These are phyloP conservation scores for Bullera alba DNA, from an alignment of 768 basidiomycete species.

Conservation along the genomic window DNA sequence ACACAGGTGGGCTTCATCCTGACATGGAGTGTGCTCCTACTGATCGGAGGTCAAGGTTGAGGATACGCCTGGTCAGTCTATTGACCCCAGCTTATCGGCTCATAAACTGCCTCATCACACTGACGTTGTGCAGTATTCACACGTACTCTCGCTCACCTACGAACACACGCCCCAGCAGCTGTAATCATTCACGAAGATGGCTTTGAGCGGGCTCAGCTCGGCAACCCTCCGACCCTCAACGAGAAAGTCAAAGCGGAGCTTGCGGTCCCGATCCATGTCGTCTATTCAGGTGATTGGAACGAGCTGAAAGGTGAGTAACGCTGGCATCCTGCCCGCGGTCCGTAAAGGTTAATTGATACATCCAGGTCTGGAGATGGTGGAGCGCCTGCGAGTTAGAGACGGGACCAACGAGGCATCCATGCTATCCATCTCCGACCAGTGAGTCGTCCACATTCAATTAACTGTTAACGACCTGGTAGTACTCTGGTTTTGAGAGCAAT, in stretches of 20 bases:
- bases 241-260: neutral
- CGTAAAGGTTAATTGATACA: neutral
- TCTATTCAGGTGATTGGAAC: neutral
- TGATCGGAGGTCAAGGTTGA: constrained; percentile 72
- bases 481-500: neutral
- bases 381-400: neutral
- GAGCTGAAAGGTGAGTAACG: neutral
- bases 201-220: neutral
- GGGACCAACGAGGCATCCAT: neutral
- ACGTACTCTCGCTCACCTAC: neutral
- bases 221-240: neutral
- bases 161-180: neutral
- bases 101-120: too few relatives aligned
- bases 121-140: neutral
- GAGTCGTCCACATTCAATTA: too few relatives aligned
- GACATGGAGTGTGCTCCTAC: too few relatives aligned
- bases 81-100: too few relatives aligned
- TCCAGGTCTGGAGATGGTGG: neutral
- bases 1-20: too few relatives aligned
- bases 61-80: constrained; percentile 29
- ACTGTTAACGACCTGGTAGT: neutral
- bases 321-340: neutral
- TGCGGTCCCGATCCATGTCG: neutral
- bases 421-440: neutral
- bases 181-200: neutral